Conservation (phyloP, 805 yeast genomes). For the Wickerhamiella azyma region DNA sequence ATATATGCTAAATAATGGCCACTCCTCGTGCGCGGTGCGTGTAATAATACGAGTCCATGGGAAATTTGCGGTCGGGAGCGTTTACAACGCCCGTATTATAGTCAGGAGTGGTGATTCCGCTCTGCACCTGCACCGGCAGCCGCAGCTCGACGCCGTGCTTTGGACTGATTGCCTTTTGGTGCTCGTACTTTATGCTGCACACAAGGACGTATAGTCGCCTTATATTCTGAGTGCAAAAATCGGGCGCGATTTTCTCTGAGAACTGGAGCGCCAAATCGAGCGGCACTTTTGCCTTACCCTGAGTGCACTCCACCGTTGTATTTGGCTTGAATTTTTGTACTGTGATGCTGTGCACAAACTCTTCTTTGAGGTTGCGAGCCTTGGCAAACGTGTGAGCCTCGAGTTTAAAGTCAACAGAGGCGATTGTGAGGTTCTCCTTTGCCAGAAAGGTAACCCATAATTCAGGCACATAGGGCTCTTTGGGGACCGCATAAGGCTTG, state of each 20-base stretch:
- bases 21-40: constrained; percentile 2
- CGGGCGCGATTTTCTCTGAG: constrained; percentile 31
- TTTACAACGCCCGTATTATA: constrained; percentile 18
- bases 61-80: constrained; percentile 12
- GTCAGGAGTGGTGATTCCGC: constrained; percentile 19
- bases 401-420: background rate
- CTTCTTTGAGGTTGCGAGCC: constrained; percentile 1
- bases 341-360: background rate
- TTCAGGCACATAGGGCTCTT: background rate
- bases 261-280: constrained; percentile 24
- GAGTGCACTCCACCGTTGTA: constrained; percentile 1
- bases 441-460: constrained; percentile 3
- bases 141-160: constrained; percentile 14
- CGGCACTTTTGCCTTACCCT: constrained; percentile 10
- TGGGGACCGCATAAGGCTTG: background rate
- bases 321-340: background rate
- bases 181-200: constrained; percentile 20
- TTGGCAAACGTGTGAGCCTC: constrained; percentile 1
- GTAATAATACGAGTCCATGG: constrained; percentile 11
- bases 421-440: background rate
- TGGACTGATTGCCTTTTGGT: constrained; percentile 14
- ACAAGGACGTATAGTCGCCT: constrained; percentile 31
- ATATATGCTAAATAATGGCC: constrained; percentile 1
- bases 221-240: constrained; percentile 45
- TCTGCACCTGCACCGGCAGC: constrained; percentile 14